Evolutionary conservation across 2,329 filamentous ascomycete species (phyloP).

Genomic region (Fusarium sp.): DNA sequence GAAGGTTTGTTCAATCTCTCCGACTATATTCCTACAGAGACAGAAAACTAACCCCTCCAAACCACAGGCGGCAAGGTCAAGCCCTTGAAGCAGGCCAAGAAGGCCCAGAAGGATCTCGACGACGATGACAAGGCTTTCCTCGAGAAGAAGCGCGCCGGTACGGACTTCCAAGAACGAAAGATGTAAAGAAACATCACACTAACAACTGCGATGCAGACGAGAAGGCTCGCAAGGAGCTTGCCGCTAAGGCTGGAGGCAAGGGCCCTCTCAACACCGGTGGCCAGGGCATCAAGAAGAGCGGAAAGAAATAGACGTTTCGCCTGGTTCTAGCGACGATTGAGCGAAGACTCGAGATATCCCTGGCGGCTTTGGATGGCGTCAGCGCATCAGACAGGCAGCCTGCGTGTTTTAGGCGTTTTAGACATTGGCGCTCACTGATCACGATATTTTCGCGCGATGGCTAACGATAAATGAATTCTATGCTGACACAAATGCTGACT

Average conservation of each 20-base stretch:
- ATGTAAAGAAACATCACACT: not conserved
- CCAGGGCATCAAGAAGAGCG: slow-evolving; percentile 97
- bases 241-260: slow-evolving; percentile 85
- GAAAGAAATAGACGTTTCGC: slow-evolving; percentile 79
- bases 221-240: slow-evolving; percentile 85
- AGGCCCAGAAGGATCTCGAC: slow-evolving; percentile 82
- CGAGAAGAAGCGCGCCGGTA: slow-evolving; percentile 87
- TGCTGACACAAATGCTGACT: slow-evolving; percentile 34
- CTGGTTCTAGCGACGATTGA: not conserved
- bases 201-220: slow-evolving; percentile 66
- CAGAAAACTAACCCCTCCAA: slow-evolving; percentile 39
- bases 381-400: slow-evolving; percentile 19
- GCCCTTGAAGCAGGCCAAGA: slow-evolving; percentile 90
- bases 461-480: slow-evolving; percentile 44
- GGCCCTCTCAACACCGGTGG: slow-evolving; percentile 85
- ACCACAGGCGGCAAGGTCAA: slow-evolving; percentile 80
- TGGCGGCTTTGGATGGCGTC: slow-evolving; percentile 32
- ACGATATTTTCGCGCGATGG: slow-evolving; percentile 37
- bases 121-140: slow-evolving; percentile 87
- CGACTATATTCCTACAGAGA: not conserved
- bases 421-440: slow-evolving; percentile 30
- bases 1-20: slow-evolving; percentile 46
- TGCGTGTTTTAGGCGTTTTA: slow-evolving; percentile 35
- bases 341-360: slow-evolving; percentile 1
- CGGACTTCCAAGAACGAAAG: slow-evolving; percentile 44